Base-by-base conservation (phyloP, 208 protist species). In the Crithidia sp. region DNA sequence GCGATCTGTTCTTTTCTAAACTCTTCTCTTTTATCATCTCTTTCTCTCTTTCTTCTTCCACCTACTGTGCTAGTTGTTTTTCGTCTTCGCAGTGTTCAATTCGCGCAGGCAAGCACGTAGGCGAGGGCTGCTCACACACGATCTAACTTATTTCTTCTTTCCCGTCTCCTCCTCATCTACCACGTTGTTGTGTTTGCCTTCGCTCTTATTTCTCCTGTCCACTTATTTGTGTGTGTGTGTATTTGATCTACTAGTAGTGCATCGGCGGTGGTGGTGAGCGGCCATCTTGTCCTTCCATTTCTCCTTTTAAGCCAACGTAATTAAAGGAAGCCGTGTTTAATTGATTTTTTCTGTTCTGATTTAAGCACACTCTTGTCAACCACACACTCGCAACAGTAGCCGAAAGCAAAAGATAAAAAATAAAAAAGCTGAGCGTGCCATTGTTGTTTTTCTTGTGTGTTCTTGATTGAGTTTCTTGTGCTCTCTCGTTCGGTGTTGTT, bases 401-500 rank as follows among this genome's bases (percentile, higher is more conserved):
- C 28, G 28, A 28, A 28, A 28, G 28, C 28, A 28, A 28, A 28
- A 28, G 28, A 28, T 28, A 28, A 28, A 28, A 28, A 28, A 28
- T 28, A 28, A 28, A 28, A 28, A 28, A 28, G 28, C 28, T 50
- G 7, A 50, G 45, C 13, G 45, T 50, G 0, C 28, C 36, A 19
- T 57, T 10, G 28, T 6, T 49, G 10, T 57, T 64, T 65, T 43
- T 65, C 54, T 70, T 50, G 45, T 47, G 43, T 55, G 5, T 67
- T 56, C 45, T n/a, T 60, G 12, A 28, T 28, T 28, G 28, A 28
- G 28, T 28, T 71, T 53, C 12, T 77, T 71, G 14, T 57, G 58
- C 39, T 76, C 40, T 71, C 52, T 64, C n/a, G 8, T 12, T 44
- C 28, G 14, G 44, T 64, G 17, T 63, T 74, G 9, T 74, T 75